Conservation (phyloP, 2,329 filamentous ascomycete genomes). For the Talaromyces pinophilus region DNA sequence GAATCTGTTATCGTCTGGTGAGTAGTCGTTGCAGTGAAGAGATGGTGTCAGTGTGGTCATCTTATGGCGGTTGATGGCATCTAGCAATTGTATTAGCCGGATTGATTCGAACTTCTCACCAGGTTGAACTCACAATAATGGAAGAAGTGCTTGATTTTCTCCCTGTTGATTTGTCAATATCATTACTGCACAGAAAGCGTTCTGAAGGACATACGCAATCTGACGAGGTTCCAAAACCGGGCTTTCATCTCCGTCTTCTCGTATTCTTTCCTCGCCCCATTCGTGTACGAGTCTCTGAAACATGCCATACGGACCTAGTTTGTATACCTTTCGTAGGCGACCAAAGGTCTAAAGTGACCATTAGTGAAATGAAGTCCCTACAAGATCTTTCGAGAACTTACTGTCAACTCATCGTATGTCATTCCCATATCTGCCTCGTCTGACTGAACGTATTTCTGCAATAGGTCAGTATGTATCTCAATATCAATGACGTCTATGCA, state of each 20-base stretch:
- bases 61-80: constrained; percentile 24
- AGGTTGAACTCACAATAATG: constrained; percentile 19
- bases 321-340: constrained; percentile 54
- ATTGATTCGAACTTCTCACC: neutral
- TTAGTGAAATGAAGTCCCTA: too few species aligned
- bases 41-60: constrained; percentile 24
- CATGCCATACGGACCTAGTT: constrained; percentile 56
- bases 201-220: constrained; percentile 19
- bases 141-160: constrained; percentile 47
- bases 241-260: constrained; percentile 31
- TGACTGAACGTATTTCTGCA: constrained; percentile 39
- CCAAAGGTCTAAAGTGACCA: constrained; percentile 29
- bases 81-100: neutral
- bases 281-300: constrained; percentile 54
- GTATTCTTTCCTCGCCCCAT: constrained; percentile 39
- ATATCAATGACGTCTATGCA: neutral
- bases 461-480: neutral
- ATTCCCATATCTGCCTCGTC: constrained; percentile 56
- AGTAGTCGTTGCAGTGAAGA: constrained; percentile 40
- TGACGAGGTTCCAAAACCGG: constrained; percentile 30
- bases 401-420: constrained; percentile 56
- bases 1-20: constrained; percentile 56
- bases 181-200: neutral
- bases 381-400: constrained; percentile 26
- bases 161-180: constrained; percentile 19